Conservation (phyloP, 2,329 filamentous ascomycete genomes). For the Sordariomycetes sp. region DNA sequence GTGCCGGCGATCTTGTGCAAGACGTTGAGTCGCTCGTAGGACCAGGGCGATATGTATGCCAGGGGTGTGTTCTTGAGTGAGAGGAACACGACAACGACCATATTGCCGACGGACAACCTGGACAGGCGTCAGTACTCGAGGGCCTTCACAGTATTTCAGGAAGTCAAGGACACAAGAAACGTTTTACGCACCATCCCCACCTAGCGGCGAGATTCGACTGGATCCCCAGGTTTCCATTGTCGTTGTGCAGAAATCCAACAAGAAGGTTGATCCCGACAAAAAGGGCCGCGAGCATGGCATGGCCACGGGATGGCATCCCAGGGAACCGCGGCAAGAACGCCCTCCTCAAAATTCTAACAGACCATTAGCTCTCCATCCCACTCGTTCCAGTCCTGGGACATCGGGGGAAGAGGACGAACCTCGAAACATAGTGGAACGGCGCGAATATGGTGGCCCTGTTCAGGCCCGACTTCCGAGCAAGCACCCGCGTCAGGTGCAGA, state of each 20-base stretch:
- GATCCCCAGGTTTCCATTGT: slow-evolving; percentile 17
- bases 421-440: slow-evolving; percentile 2
- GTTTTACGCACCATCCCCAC: slow-evolving; percentile 22
- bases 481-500: slow-evolving; percentile 6
- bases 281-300: slow-evolving; percentile 15
- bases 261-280: slow-evolving; percentile 23
- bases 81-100: slow-evolving; percentile 40
- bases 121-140: background rate
- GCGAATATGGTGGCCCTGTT: slow-evolving; percentile 39
- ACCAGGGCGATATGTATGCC: slow-evolving; percentile 38
- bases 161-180: background rate
- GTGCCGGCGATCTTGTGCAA: slow-evolving; percentile 44
- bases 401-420: background rate
- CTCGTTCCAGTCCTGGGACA: background rate
- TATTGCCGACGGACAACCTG: slow-evolving; percentile 32
- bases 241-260: slow-evolving; percentile 20
- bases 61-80: slow-evolving; percentile 49
- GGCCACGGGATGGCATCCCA: slow-evolving; percentile 18
- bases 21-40: slow-evolving; percentile 48
- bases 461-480: slow-evolving; percentile 39
- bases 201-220: slow-evolving; percentile 24
- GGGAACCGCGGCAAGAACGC: slow-evolving; percentile 14
- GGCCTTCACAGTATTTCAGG: background rate
- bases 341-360: slow-evolving; percentile 15
- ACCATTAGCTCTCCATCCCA: background rate